Percentiles rank a stretch among this genome's conserved stretches.
These are phyloP conservation scores for Phytophthora ohioensis DNA, from an alignment of 352 stramenopile genomes.

Conservation along the genomic window DNA sequence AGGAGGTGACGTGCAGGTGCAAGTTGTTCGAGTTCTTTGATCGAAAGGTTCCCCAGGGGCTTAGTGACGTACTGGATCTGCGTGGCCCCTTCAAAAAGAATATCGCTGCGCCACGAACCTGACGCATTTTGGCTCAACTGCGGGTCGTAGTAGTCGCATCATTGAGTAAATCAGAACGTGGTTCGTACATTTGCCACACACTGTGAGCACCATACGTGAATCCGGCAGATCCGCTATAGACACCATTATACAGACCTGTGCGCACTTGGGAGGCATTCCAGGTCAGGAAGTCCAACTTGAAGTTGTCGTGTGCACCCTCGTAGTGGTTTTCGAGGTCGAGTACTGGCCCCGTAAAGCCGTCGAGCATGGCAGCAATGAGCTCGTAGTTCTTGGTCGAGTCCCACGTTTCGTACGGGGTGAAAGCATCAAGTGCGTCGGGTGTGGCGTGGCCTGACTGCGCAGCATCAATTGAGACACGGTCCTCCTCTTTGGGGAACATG, in stretches of 20 bases:
- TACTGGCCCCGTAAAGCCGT: constrained; percentile 26
- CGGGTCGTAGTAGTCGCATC: constrained; percentile 26
- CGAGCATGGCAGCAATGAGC: constrained; percentile 19
- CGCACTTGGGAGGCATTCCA: constrained; percentile 34
- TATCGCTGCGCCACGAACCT: constrained; percentile 28
- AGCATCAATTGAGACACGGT: constrained; percentile 23
- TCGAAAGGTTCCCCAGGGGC: constrained; percentile 14
- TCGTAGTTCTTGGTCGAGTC: constrained; percentile 36
- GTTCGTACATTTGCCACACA: constrained; percentile 41
- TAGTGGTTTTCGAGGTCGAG: constrained; percentile 39
- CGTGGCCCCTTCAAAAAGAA: constrained; percentile 24
- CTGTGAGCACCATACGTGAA: constrained; percentile 38
- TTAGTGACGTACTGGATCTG: constrained; percentile 33
- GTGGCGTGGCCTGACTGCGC: constrained; percentile 28
- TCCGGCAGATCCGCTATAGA: constrained; percentile 26
- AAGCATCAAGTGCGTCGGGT: background rate
- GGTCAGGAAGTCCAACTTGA: constrained; percentile 9
- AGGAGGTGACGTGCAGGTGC: constrained; percentile 20
- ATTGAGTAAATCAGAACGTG: constrained; percentile 11
- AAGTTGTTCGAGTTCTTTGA: constrained; percentile 1
- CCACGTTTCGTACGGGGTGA: constrained; percentile 9
- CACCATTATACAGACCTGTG: constrained; percentile 33
- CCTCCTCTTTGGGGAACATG: too few species aligned
- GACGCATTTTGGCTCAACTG: constrained; percentile 23
- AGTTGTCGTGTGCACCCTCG: constrained; percentile 27